A percentile compares a stretch with the other conserved stretches of the same genome.
Evolutionary conservation across 257 asterid species (phyloP).

Genomic region (Penstemon davidsonii): DNA sequence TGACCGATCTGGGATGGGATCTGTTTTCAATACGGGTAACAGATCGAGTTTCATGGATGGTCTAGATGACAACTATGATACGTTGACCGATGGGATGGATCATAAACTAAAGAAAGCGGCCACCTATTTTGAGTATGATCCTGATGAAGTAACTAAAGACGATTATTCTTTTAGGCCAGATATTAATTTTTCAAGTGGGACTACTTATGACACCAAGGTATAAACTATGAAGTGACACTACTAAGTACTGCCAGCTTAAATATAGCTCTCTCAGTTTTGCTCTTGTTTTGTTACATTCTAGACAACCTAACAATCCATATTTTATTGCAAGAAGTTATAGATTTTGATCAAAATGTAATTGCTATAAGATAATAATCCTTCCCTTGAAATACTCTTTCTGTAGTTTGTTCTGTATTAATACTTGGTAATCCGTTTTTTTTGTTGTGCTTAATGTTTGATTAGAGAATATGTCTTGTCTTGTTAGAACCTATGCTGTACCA

Average conservation of each 20-base stretch:
- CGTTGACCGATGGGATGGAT: conserved; percentile 67
- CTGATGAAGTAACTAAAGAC: conserved; percentile 52
- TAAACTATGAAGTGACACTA: conserved; percentile 14
- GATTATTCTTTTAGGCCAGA: conserved; percentile 78
- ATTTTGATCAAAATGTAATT: conserved; percentile 4
- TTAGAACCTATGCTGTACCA: conserved; percentile 12
- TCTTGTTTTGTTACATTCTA: not conserved
- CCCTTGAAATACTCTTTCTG: conserved; percentile 2
- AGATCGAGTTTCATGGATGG: conserved; percentile 36
- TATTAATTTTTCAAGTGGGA: conserved; percentile 49
- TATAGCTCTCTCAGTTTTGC: not conserved
- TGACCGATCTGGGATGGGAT: conserved; percentile 38
- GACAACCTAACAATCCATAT: not conserved
- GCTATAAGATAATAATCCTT: not conserved
- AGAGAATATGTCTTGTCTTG: not conserved
- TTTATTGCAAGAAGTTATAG: not conserved
- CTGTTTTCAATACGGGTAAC: conserved; percentile 30
- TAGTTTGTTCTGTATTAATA: not conserved
- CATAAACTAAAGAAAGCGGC: conserved; percentile 67
- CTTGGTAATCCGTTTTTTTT: conserved; percentile 10
- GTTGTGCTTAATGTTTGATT: conserved; percentile 18
- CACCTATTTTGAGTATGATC: conserved; percentile 58
- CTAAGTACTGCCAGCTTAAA: not conserved
- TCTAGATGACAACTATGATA: conserved; percentile 38
- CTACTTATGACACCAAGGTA: conserved; percentile 76